Evolutionary conservation across 1,139 yeast genomes (phyloP).

Genomic region (Casaregolazyma lundiana): DNA sequence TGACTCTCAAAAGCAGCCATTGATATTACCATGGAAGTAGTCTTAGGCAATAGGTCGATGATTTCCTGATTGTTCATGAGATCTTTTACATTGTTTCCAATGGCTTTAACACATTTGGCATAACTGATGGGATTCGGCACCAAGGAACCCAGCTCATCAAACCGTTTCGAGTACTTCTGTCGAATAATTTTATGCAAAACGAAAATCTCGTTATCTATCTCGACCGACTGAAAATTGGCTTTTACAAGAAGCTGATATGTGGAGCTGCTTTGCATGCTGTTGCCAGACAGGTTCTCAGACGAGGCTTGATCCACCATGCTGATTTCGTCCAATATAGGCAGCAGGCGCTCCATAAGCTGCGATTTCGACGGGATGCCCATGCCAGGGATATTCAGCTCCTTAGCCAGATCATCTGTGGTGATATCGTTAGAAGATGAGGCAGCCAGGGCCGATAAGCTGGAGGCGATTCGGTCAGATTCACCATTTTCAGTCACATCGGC

Average conservation of each 20-base stretch:
- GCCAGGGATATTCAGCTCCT: constrained; percentile 17
- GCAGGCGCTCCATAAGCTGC: constrained; percentile 24
- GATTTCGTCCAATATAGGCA: constrained; percentile 28
- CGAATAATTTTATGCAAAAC: constrained; percentile 49
- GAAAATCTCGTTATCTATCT: constrained; percentile 53
- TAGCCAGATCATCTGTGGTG: constrained; percentile 22
- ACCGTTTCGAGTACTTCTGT: constrained; percentile 53
- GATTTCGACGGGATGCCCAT: constrained; percentile 22
- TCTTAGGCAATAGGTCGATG: constrained; percentile 47
- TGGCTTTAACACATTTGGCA: constrained; percentile 47
- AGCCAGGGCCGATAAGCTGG: constrained; percentile 6
- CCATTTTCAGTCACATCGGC: constrained; percentile 12
- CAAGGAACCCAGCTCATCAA: constrained; percentile 66
- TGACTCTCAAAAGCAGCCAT: constrained; percentile 61
- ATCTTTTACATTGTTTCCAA: constrained; percentile 48
- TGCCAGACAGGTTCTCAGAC: constrained; percentile 27
- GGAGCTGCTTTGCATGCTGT: constrained; percentile 35
- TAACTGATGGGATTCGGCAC: constrained; percentile 63
- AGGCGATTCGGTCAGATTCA: constrained; percentile 11
- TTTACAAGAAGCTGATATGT: constrained; percentile 50
- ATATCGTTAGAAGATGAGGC: constrained; percentile 17
- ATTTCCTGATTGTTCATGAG: constrained; percentile 37
- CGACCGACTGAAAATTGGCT: constrained; percentile 54
- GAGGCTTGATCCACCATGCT: constrained; percentile 21
- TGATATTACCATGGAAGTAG: constrained; percentile 64